Evolutionary conservation across 2,329 filamentous ascomycete species (phyloP), one percentile per base, ranked within the genome.

Genomic region (Thielaviopsis musarum): DNA sequence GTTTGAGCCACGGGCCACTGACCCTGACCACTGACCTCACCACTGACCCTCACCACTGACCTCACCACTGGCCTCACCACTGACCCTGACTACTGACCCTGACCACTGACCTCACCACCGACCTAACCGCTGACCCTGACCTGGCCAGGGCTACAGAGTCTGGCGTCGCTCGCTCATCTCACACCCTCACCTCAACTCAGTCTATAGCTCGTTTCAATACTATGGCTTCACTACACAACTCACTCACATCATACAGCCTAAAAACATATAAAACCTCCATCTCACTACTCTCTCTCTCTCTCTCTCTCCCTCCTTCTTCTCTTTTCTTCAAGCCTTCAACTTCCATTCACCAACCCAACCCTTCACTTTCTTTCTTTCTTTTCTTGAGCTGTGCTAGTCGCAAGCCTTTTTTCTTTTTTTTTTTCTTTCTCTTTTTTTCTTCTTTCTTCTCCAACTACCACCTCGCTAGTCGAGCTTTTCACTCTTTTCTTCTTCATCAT

Each of bases 361-460:
- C 38, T 45, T n/a, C 38, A 45, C 38, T 41, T 41, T 17, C 54
- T 49, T 56, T 57, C 55, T 13, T 26, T 57, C 48, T 45, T 45
- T 19, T 51, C 22, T 51, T 51, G 55, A 21, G 55, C 55, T 57
- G 55, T 57, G 55, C 55, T 51, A 57, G 55, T 45, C 55, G 48
- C 55, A 60, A 60, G 54, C 59, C 51, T 48, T 56, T 48, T 48
- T 56, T 48, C 54, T 60, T 56, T 56, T 49, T 57, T 56, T 54
- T 45, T 49, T 54, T 57, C 22, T 55, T 53, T 58, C 21, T 54
- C 22, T 24, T 41, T 24, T 24, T 52, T 22, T 24, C 19, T 45
- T 45, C 15, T 17, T n/a, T n/a, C 7, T 4, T 41, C 4, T 28
- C 26, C 26, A 28, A 34, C 21, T 28, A 48, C n/a, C 21, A 55